Percentiles rank a stretch among this genome's conserved stretches.
Evolutionary conservation across 768 basidiomycete genomes (phyloP).

Genomic region (Paxillus involutus): DNA sequence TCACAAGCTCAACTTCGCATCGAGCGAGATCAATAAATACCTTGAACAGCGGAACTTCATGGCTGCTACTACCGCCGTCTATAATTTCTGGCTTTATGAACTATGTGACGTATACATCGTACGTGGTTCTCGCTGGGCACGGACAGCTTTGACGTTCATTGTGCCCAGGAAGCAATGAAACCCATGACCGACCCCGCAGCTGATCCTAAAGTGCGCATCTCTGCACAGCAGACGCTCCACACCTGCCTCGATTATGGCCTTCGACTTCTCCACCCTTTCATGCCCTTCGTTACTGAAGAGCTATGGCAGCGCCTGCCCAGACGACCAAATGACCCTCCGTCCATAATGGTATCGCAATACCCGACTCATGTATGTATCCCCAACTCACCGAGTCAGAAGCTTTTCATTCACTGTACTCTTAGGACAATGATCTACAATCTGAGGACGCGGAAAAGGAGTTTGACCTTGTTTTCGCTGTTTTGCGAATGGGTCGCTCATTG

Average conservation of each 20-base stretch:
- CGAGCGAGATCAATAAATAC: conserved; percentile 70
- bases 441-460: conserved; percentile 80
- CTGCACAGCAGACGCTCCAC: conserved; percentile 95
- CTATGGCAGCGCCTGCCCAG: conserved; percentile 96
- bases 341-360: conserved; percentile 88
- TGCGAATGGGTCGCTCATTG: conserved; percentile 80
- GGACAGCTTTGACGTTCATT: neutral
- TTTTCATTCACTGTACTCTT: neutral
- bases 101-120: conserved; percentile 99
- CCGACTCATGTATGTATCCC: conserved; percentile 66
- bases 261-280: conserved; percentile 92
- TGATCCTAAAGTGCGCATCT: conserved; percentile 59
- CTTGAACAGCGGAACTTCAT: conserved; percentile 89
- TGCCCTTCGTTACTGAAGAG: conserved; percentile 99
- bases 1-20: conserved; percentile 87
- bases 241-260: conserved; percentile 91
- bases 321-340: conserved; percentile 74
- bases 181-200: conserved; percentile 88
- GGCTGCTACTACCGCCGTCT: conserved; percentile 77
- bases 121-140: conserved; percentile 28
- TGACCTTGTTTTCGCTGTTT: conserved; percentile 76
- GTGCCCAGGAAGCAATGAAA: conserved; percentile 91
- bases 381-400: neutral
- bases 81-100: conserved; percentile 98
- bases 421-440: conserved; percentile 65